phyloP scores from a whole-genome alignment of 352 stramenopile species.

The Pythium guiyangense region DNA sequence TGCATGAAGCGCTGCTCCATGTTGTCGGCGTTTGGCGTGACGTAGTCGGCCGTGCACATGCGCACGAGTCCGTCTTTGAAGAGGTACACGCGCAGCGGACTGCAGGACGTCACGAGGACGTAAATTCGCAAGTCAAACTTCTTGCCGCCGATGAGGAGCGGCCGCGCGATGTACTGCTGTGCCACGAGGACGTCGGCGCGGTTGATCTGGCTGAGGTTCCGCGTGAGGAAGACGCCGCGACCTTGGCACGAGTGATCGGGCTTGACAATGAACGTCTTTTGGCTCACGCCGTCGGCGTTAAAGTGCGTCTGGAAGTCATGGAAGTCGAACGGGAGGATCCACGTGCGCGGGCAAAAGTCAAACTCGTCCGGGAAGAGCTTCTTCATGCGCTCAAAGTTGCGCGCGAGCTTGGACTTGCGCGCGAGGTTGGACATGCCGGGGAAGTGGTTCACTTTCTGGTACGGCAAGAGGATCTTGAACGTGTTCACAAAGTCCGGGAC shows the following conservation, averaged over 20 bases:
- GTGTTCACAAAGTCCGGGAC: constrained; percentile 87
- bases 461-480: constrained; percentile 88
- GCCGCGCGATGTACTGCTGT: constrained; percentile 81
- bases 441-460: constrained; percentile 96
- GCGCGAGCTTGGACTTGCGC: constrained; percentile 93
- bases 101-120: constrained; percentile 83
- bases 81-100: constrained; percentile 86
- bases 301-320: constrained; percentile 92
- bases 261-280: constrained; percentile 95
- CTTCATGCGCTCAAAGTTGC: constrained; percentile 95
- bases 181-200: constrained; percentile 81
- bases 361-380: constrained; percentile 93
- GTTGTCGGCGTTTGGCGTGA: constrained; percentile 76
- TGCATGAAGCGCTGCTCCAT: constrained; percentile 90
- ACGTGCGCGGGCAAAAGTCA: constrained; percentile 94
- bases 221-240: constrained; percentile 94
- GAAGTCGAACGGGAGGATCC: constrained; percentile 94
- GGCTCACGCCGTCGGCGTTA: constrained; percentile 80
- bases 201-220: constrained; percentile 87
- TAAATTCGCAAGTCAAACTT: constrained; percentile 95
- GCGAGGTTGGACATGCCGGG: constrained; percentile 94
- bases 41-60: constrained; percentile 89
- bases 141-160: constrained; percentile 78
- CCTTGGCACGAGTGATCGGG: constrained; percentile 88
- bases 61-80: constrained; percentile 90